Conservation (phyloP, 768 basidiomycete genomes). For the Mycena rebaudengoi region DNA sequence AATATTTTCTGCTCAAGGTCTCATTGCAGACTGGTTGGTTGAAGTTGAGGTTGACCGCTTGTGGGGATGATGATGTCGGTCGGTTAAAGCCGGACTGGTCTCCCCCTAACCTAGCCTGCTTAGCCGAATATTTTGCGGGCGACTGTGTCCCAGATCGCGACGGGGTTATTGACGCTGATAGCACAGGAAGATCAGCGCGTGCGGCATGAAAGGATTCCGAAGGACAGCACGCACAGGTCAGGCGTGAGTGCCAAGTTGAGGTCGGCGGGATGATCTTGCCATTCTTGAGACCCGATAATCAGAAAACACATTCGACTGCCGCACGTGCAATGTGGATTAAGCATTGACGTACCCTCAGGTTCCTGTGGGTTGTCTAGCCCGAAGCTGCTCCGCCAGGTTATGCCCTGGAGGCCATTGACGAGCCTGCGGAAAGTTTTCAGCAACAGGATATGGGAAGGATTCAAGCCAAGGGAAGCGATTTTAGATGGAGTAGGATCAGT, state of each 20-base stretch:
- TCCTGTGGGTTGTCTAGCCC: slow-evolving; percentile 56
- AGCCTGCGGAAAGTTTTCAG: too few species aligned
- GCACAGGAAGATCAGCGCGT: background rate
- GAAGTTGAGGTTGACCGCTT: too few species aligned
- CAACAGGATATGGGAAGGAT: slow-evolving; percentile 5
- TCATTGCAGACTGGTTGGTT: too few species aligned
- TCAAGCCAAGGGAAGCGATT: background rate
- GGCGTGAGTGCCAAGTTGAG: slow-evolving; percentile 58
- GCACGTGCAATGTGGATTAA: too few species aligned
- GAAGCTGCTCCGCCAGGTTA: slow-evolving; percentile 69
- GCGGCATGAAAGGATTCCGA: too few species aligned
- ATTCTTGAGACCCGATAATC: slow-evolving; percentile 56
- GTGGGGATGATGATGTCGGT: too few species aligned
- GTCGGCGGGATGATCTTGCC: slow-evolving; percentile 64
- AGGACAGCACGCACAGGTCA: slow-evolving; percentile 61
- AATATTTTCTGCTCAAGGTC: too few species aligned
- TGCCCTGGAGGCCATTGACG: slow-evolving; percentile 42
- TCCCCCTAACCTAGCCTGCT: too few species aligned
- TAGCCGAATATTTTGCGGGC: slow-evolving; percentile 37
- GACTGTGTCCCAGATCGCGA: slow-evolving; percentile 61
- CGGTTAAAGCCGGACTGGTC: too few species aligned
- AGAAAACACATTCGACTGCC: slow-evolving; percentile 7
- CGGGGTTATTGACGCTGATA: slow-evolving; percentile 61
- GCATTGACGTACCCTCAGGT: slow-evolving; percentile 59
- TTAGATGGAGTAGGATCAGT: slow-evolving; percentile 13